Evolutionary conservation across 345 rosid species (phyloP).

Genomic region (Populus davidiana): DNA sequence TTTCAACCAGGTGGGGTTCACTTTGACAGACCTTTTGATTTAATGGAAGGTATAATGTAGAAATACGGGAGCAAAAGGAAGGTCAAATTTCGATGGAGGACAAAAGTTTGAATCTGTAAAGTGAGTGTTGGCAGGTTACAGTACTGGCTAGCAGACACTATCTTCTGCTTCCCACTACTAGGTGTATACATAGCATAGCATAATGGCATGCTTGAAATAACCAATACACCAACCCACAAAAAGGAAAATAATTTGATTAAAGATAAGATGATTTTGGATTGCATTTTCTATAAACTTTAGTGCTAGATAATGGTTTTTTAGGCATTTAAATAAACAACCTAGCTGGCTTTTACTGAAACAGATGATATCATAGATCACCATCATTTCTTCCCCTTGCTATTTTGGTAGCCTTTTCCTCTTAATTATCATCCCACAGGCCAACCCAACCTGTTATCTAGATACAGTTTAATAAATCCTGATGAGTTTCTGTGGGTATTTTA

Average conservation of each 20-base stretch:
- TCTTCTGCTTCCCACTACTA: conserved; percentile 31
- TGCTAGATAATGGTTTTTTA: neutral
- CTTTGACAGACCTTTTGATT: conserved; percentile 11
- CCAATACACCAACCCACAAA: neutral
- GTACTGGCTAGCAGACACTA: conserved; percentile 10
- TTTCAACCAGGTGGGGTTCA: conserved; percentile 40
- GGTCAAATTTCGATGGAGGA: conserved; percentile 8
- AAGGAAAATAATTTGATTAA: neutral
- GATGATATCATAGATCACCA: neutral
- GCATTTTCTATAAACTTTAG: neutral
- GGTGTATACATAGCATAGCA: neutral
- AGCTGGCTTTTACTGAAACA: neutral
- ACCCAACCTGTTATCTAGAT: neutral
- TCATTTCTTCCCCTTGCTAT: neutral
- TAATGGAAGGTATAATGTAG: conserved; percentile 7
- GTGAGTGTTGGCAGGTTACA: conserved; percentile 14
- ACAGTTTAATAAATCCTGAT: neutral
- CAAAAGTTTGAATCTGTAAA: neutral
- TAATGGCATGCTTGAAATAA: neutral
- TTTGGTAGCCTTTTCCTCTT: neutral
- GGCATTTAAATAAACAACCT: neutral
- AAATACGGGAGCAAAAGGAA: conserved; percentile 20
- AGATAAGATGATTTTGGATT: neutral
- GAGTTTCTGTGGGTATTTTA: neutral
- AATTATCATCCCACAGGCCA: neutral